Evolutionary conservation across 208 protist genomes (phyloP).

Genomic region (Wallacemonas sp.): DNA sequence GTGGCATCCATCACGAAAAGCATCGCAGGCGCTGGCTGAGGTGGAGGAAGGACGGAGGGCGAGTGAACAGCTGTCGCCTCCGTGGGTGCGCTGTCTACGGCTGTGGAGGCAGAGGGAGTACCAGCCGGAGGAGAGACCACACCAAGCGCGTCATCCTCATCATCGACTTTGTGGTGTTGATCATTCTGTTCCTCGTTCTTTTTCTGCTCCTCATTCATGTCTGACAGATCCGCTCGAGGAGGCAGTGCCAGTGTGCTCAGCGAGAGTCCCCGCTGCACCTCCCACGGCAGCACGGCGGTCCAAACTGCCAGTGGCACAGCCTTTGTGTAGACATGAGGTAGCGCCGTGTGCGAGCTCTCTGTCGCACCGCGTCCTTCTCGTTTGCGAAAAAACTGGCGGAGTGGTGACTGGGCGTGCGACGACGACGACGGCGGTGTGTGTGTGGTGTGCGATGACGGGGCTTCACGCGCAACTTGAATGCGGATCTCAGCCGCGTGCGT

Average conservation of each 20-base stretch:
- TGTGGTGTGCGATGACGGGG: slow-evolving; percentile 1
- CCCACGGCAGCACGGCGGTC: slow-evolving; percentile 84
- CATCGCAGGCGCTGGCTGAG: slow-evolving; percentile 37
- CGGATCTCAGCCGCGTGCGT: slow-evolving; percentile 53
- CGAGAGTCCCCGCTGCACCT: slow-evolving; percentile 84
- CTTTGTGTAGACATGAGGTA: slow-evolving; percentile 19
- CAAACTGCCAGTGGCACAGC: slow-evolving; percentile 68
- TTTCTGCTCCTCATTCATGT: background rate
- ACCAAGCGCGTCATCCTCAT: slow-evolving; percentile 63
- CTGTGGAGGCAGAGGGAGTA: background rate
- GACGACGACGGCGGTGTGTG: no score
- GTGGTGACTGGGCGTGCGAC: no score
- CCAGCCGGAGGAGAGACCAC: slow-evolving; percentile 35
- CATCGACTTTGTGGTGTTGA: slow-evolving; percentile 13
- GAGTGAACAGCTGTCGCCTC: background rate
- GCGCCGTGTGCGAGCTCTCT: background rate
- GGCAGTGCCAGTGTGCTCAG: slow-evolving; percentile 43
- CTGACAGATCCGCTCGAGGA: background rate
- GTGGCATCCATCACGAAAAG: slow-evolving; percentile 52
- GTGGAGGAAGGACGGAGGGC: background rate
- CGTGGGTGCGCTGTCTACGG: background rate
- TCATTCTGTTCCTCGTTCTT: slow-evolving; percentile 50
- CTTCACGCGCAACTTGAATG: slow-evolving; percentile 36
- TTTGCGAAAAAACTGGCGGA: background rate
- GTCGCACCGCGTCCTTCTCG: background rate